These are phyloP conservation scores for sorghum (Sorghum bicolor) DNA, from an alignment of 176 grass and related monocot species.

Conservation along the genomic window Sorghum_bicolor_NCBIv3 NC_012874.2:6761001-6761500, in stretches of 20 bases:
- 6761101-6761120: slow-evolving; percentile 7
- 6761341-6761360: slow-evolving; percentile 11
- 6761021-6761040: slow-evolving; percentile 7
- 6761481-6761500: neutral
- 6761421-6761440: neutral
- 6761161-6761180: neutral
- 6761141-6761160: slow-evolving; percentile 11
- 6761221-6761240: slow-evolving; percentile 42
- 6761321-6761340: too few species aligned
- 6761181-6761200: slow-evolving; percentile 25
- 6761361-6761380: neutral
- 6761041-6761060: neutral
- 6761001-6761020: neutral
- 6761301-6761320: slow-evolving; percentile 23
- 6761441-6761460: neutral
- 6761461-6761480: neutral
- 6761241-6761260: slow-evolving; percentile 26
- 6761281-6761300: neutral
- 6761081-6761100: neutral
- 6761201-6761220: slow-evolving; percentile 25
- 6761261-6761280: neutral
- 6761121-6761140: neutral
- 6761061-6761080: slow-evolving; percentile 38
- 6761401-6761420: neutral
- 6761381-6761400: neutral